phyloP scores from a whole-genome alignment of 352 stramenopile species.

The Phytophthora melonis region DNA sequence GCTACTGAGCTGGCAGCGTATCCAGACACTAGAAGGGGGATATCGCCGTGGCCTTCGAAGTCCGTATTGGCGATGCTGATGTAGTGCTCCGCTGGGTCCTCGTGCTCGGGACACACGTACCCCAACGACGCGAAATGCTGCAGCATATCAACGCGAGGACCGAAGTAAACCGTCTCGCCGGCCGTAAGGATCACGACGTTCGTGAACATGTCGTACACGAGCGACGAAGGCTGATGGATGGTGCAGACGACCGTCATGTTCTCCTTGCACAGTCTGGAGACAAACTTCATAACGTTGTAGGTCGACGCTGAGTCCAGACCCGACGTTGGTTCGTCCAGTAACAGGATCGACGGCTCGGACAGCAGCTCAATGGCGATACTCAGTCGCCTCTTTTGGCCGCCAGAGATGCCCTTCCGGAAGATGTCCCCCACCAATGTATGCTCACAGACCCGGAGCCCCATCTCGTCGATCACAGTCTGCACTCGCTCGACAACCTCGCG shows the following conservation, averaged over 20 bases:
- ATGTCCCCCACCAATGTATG: conserved; percentile 80
- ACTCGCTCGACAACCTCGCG: conserved; percentile 52
- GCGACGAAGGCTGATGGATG: conserved; percentile 85
- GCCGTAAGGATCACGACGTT: conserved; percentile 72
- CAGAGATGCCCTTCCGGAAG: conserved; percentile 85
- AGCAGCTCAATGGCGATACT: conserved; percentile 95
- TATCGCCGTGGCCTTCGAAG: conserved; percentile 44
- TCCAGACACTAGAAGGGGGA: conserved; percentile 21
- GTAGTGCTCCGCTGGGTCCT: conserved; percentile 73
- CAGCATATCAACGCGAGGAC: conserved; percentile 58
- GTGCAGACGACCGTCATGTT: conserved; percentile 88
- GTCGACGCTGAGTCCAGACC: conserved; percentile 91
- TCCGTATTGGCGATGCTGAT: conserved; percentile 67
- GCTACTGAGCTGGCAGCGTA: conserved; percentile 21
- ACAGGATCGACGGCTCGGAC: conserved; percentile 93
- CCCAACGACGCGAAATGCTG: conserved; percentile 55
- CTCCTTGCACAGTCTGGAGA: conserved; percentile 52
- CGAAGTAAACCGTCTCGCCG: conserved; percentile 92
- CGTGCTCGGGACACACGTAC: conserved; percentile 64
- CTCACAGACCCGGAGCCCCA: conserved; percentile 63
- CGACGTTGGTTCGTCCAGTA: conserved; percentile 95
- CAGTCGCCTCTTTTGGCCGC: conserved; percentile 93
- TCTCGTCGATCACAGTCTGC: conserved; percentile 67
- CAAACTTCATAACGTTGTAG: conserved; percentile 87
- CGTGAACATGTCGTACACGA: conserved; percentile 66